Conservation (phyloP, 164 flowering plant genomes). For the Kingdonia uniflora region DNA sequence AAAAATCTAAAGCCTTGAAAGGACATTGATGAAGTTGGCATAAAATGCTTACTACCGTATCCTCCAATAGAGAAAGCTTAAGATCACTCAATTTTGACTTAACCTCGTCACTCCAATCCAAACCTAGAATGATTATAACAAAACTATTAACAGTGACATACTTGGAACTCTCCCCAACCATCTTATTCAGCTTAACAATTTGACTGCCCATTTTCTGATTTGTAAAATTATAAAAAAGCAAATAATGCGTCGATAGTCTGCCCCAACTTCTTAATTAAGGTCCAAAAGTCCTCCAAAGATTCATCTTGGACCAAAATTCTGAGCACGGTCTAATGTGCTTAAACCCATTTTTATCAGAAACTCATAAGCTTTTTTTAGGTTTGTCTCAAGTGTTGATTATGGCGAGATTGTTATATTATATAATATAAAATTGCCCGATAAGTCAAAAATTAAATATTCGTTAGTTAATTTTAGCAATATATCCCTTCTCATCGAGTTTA, state of each 20-base stretch:
- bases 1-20: slow-evolving; percentile 51
- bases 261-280: slow-evolving; percentile 22
- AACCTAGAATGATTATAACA: slow-evolving; percentile 22
- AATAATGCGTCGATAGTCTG: slow-evolving; percentile 35
- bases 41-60: slow-evolving; percentile 41
- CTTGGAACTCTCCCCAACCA: slow-evolving; percentile 22
- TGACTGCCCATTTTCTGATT: slow-evolving; percentile 31
- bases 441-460: too few relatives aligned
- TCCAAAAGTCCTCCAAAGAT: slow-evolving; percentile 58
- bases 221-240: slow-evolving; percentile 23
- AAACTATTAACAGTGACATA: slow-evolving; percentile 28
- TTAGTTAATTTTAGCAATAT: too few relatives aligned
- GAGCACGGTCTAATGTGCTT: slow-evolving; percentile 45
- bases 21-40: slow-evolving; percentile 44
- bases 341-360: slow-evolving; percentile 28
- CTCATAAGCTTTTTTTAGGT: slow-evolving; percentile 40
- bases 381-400: slow-evolving; percentile 36
- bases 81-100: slow-evolving; percentile 40
- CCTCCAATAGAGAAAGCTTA: slow-evolving; percentile 33
- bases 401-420: too few relatives aligned
- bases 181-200: slow-evolving; percentile 22
- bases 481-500: too few relatives aligned
- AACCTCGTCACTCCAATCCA: slow-evolving; percentile 44
- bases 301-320: slow-evolving; percentile 38
- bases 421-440: too few relatives aligned